Base-by-base conservation (phyloP, 108 stramenopile species). In the Mediolabrus comicus region DNA sequence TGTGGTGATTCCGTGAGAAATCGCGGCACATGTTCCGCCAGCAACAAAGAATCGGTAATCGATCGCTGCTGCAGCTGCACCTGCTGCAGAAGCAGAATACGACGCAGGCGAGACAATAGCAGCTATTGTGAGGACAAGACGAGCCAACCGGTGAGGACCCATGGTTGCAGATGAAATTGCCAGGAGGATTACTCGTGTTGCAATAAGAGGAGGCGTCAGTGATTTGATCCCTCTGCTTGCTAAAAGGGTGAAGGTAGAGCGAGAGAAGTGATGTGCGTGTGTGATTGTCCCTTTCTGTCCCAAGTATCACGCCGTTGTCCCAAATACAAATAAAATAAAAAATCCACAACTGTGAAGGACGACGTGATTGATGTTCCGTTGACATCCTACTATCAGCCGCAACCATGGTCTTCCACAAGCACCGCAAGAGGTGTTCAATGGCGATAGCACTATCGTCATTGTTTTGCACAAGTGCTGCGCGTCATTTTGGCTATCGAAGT, bases 21-120 rank as follows among this genome's bases (percentile, higher is more conserved):
- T 82, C 28, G 92, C 92, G 33, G 95, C 95, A 71, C 90, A 92
- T 1, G 86, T 84, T 53, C 92, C 91, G 35, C 94, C 94, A 4
- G 95, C 95, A 1, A 91, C 82, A 75, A 91, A 94, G 61, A 85
- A 94, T n/a, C 92, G 84, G 35, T 63, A 69, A 64, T 77, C 76
- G 4, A 77, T 70, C 46, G 22, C 46, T 17, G 3, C 38, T 5
- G 19, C 46, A 9, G 46, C 46, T n/a, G 46, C 46, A 1, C 46
- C 46, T 8, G 46, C 3, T 22, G 46, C 46, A 17, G 46, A 49
- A 9, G 38, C 58, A 43, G 22, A 54, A 32, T 2, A 54, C 53
- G 59, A 60, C 35, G 59, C 49, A 35, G 30, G 69, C 25, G 24
- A 49, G 9, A 22, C 46, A 9, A 49, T 8, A 22, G 46, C 22